These are phyloP conservation scores for Batkoa obscura DNA, from an alignment of 371 early-diverging fungal genomes.

Conservation along the genomic window DNA sequence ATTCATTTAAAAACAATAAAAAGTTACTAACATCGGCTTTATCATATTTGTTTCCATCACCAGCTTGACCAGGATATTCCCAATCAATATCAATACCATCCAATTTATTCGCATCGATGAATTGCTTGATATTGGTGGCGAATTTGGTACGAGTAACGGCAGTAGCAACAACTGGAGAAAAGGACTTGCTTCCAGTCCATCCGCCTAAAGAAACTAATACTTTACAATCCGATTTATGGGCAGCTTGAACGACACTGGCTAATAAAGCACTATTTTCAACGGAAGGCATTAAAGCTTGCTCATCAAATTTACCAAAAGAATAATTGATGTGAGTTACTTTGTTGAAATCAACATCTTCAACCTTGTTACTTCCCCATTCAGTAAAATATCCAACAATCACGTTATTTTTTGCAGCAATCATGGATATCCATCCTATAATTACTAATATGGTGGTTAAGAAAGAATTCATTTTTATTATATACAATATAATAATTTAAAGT, in stretches of 20 bases:
- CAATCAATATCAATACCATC: constrained; percentile 30
- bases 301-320: constrained; percentile 13
- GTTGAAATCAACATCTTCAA: constrained; percentile 4
- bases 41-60: constrained; percentile 36
- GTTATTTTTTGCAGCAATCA: no score
- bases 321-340: constrained; percentile 44
- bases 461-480: no score
- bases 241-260: not conserved
- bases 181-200: constrained; percentile 44
- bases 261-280: not conserved
- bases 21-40: constrained; percentile 30
- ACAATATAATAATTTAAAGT: no score
- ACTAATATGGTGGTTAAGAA: no score
- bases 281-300: constrained; percentile 8
- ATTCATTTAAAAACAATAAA: constrained; percentile 30
- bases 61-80: constrained; percentile 57
- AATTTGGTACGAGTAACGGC: constrained; percentile 19
- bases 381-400: not conserved
- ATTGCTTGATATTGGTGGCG: constrained; percentile 14
- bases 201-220: constrained; percentile 52
- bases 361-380: constrained; percentile 1
- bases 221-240: constrained; percentile 6
- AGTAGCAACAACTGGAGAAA: constrained; percentile 31
- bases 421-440: no score
- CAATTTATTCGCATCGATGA: not conserved